Evolutionary conservation across 192 early-diverging fungal genomes (phyloP), one percentile per base, ranked within the genome.

Genomic region (Podochytrium sp.): DNA sequence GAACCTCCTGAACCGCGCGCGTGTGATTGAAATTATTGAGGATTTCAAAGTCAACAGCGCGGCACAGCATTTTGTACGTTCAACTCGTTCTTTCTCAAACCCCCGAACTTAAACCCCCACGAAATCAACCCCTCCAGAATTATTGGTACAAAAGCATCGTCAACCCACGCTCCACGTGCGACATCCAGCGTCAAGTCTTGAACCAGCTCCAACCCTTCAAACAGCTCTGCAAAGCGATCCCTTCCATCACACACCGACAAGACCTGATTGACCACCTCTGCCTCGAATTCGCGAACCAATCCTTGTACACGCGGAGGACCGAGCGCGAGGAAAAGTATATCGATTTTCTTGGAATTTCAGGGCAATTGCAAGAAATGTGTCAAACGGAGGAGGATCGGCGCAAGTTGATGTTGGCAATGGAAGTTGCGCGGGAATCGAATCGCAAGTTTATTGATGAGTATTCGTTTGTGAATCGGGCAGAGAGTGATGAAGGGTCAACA

Each of bases 21-120:
- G 40, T 14, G 53, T 57, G 7, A 71, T 71, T 43, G 69, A 71
- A 59, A 57, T 71, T 12, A 71, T 55, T 39, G 69, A 71, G 38
- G 43, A 60, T 25, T 71, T 55, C 37, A 71, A 71, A 37, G 40
- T 27, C 27, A 71, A 71, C 18, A 56, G 38, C 3, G 25, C 35
- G 1, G 29, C 42, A 6, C 57, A 59, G 29, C 63, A 65, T 30
- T 65, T 65, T 65, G 63, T 65, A 49, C 41, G 6, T 65, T 18
- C n/a, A 47, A 47, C 20, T 14, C 10, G 10, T 47, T 20, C 20
- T 47, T 47, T 47, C 20, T 47, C 20, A 47, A n/a, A 49, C n/a
- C n/a, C 47, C n/a, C n/a, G 12, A 49, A 49, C 47, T 12, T 12
- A 14, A 49, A 49, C n/a, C n/a, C n/a, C 47, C n/a, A n/a, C 12